Evolutionary conservation across 331 rosid species (phyloP).

Genomic region (Malus hybrid): DNA sequence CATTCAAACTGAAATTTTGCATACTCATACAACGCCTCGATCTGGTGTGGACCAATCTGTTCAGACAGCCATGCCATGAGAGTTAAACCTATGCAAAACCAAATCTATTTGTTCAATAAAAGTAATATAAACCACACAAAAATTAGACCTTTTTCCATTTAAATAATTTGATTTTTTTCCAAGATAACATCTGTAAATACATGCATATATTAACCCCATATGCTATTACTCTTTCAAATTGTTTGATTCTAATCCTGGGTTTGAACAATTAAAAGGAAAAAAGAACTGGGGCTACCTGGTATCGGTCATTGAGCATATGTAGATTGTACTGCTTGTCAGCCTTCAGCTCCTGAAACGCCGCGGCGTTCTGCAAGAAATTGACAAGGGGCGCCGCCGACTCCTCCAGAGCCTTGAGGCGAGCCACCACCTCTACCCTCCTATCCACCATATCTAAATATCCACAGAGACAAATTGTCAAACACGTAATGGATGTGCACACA

Average conservation of each 20-base stretch:
- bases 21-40: slow-evolving; percentile 87
- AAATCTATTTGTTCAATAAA: not conserved
- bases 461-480: not conserved
- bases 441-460: slow-evolving; percentile 58
- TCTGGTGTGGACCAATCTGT: slow-evolving; percentile 87
- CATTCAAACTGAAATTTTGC: slow-evolving; percentile 97
- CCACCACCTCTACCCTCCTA: slow-evolving; percentile 58
- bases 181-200: not conserved
- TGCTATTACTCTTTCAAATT: not conserved
- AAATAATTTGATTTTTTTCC: not conserved
- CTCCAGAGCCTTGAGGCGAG: slow-evolving; percentile 58
- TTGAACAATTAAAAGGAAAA: not conserved
- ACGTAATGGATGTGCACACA: not conserved
- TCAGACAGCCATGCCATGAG: not conserved
- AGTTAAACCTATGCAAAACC: not conserved
- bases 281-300: slow-evolving; percentile 39
- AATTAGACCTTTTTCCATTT: not conserved
- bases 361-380: slow-evolving; percentile 19
- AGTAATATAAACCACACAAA: not conserved
- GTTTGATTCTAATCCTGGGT: not conserved
- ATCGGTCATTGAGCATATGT: slow-evolving; percentile 85
- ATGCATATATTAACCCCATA: not conserved
- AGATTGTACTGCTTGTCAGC: slow-evolving; percentile 86
- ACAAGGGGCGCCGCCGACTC: slow-evolving; percentile 44
- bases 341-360: slow-evolving; percentile 37